phyloP scores from a whole-genome alignment of 306 rosid genomes.

The Cucurbita argyrosperma region DNA sequence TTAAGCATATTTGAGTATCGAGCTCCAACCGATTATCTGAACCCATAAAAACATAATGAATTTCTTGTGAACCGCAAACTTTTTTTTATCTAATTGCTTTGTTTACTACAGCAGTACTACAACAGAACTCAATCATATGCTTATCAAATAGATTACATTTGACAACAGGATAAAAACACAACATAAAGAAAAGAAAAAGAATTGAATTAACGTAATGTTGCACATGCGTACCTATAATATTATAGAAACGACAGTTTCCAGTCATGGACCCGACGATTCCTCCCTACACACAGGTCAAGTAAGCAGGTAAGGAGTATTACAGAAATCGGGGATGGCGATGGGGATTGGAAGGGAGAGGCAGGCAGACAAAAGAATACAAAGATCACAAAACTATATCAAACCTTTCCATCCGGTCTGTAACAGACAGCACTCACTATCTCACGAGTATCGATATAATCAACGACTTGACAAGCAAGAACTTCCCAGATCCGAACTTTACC shows the following conservation, averaged over 20 bases:
- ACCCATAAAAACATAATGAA: conserved; percentile 15
- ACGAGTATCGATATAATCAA: conserved; percentile 61
- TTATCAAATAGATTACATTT: neutral
- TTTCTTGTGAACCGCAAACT: neutral
- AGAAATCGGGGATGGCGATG: neutral
- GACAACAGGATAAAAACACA: neutral
- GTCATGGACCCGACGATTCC: conserved; percentile 71
- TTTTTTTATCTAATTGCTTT: neutral
- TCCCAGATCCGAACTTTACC: conserved; percentile 98
- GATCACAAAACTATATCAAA: conserved; percentile 8
- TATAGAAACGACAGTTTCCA: conserved; percentile 52
- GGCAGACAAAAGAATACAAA: neutral
- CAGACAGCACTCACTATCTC: conserved; percentile 88
- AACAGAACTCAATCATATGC: neutral
- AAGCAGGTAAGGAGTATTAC: neutral
- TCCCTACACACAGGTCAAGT: conserved; percentile 27
- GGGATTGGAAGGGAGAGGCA: neutral
- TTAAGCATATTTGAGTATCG: conserved; percentile 48
- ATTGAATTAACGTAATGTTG: neutral
- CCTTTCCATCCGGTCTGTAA: conserved; percentile 71
- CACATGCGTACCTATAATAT: conserved; percentile 39
- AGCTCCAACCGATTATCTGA: conserved; percentile 62
- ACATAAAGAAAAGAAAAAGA: neutral
- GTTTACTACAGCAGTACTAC: neutral
- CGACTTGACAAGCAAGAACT: conserved; percentile 51